Evolutionary conservation across 108 stramenopile genomes (phyloP), one percentile per base, ranked within the genome.

Genomic region (Asterionellopsis glacialis): DNA sequence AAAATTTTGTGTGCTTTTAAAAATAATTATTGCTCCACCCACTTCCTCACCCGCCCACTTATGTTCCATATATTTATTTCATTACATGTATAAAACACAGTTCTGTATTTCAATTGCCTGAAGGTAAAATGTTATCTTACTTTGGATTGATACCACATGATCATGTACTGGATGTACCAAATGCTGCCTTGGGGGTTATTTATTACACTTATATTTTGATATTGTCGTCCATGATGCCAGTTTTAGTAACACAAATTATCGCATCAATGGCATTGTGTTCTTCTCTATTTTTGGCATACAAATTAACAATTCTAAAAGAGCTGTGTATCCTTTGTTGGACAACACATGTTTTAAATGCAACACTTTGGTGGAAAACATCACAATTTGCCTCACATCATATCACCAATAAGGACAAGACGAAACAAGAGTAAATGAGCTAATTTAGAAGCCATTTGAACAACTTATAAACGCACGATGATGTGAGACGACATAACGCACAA

Each of bases 271-370:
- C 82, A 0, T 56, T 89, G 44, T 22, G 69, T 28, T 78, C 86
- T 9, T 80, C 81, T 19, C 16, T 88, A 0, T 91, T 85, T 48
- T 64, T 91, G 59, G 90, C 77, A 0, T 58, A 69, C 51, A 71
- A 85, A 45, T 52, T 91, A 58, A 49, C 68, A 18, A 65, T 77
- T 4, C 54, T 91, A 25, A 40, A 55, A 52, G 85, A 91, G 48
- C 61, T 91, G 47, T 91, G 90, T 58, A 65, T 91, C 11, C 54
- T 91, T 22, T 91, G 90, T 51, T 61, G 82, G 58, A 75, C 78
- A 22, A 87, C 84, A 10, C 90, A 91, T 65, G 57, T 84, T 7
- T 66, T 91, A 23, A 91, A 91, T 59, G 60, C 76, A 5, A 60
- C 44, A 0, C 16, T 90, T 21, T 74, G 73, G 41, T 75, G 61